Conservation (phyloP, 345 rosid species). For the Ailanthus altissimus region DNA sequence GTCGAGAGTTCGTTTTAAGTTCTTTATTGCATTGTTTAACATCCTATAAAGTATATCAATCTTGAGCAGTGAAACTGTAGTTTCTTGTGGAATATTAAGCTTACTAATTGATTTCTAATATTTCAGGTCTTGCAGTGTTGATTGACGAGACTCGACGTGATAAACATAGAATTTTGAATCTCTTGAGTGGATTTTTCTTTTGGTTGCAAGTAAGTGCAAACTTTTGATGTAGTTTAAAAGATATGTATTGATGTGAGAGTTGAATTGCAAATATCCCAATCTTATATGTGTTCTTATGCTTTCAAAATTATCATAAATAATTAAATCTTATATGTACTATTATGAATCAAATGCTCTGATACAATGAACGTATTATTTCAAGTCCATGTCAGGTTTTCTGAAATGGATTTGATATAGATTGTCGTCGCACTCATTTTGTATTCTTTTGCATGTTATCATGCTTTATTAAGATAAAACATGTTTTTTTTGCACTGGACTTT, state of each 20-base stretch:
- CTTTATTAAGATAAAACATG: background rate
- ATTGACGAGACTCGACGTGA: constrained; percentile 24
- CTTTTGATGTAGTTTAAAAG: background rate
- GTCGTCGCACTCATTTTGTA: background rate
- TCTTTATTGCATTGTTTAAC: background rate
- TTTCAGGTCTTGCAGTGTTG: constrained; percentile 52
- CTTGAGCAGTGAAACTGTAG: too few relatives aligned
- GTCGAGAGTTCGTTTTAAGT: background rate
- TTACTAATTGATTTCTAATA: constrained; percentile 6
- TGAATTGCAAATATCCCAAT: background rate
- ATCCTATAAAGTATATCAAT: background rate
- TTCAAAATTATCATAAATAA: background rate
- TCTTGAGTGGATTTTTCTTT: constrained; percentile 79
- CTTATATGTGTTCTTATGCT: background rate
- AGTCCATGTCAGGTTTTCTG: background rate
- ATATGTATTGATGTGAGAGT: background rate
- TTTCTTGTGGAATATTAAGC: constrained; percentile 20
- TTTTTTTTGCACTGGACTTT: background rate
- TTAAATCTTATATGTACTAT: background rate
- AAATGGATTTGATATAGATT: background rate
- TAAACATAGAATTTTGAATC: constrained; percentile 38
- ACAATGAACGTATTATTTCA: background rate
- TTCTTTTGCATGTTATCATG: background rate
- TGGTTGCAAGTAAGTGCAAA: constrained; percentile 56
- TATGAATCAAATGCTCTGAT: background rate